These are phyloP conservation scores for Nothomitra cinnamomea DNA, from an alignment of 2,329 filamentous ascomycete species.

Conservation along the genomic window DNA sequence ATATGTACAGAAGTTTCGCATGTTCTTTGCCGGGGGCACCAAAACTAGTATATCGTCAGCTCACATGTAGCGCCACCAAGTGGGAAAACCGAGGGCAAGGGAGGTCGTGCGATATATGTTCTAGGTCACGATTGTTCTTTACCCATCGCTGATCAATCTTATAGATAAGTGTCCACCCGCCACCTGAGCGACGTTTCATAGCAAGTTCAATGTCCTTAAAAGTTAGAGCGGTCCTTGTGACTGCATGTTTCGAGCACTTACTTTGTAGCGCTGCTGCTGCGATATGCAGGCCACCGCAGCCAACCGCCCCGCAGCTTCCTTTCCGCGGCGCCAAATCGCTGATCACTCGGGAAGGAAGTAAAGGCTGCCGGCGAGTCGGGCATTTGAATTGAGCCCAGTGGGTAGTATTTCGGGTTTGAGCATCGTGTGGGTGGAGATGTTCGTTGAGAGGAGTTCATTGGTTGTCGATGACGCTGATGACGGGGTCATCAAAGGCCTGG, in stretches of 20 bases:
- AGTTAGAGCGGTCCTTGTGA: background rate
- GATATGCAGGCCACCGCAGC: too few species aligned
- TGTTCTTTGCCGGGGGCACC: constrained; percentile 4
- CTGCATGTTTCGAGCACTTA: background rate
- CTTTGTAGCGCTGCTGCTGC: too few species aligned
- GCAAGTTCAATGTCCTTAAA: constrained; percentile 4
- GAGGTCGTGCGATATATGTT: constrained; percentile 1
- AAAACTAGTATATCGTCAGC: constrained; percentile 2
- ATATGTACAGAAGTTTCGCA: constrained; percentile 4
- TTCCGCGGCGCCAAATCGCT: too few species aligned
- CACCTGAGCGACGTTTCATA: background rate
- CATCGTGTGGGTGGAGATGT: too few species aligned
- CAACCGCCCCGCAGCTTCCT: too few species aligned
- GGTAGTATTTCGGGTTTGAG: too few species aligned
- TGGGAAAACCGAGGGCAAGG: background rate
- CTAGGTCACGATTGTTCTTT: constrained; percentile 7
- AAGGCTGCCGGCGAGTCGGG: too few species aligned
- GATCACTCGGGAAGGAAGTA: too few species aligned
- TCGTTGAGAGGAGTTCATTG: too few species aligned
- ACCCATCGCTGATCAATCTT: constrained; percentile 8
- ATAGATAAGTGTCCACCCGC: constrained; percentile 6
- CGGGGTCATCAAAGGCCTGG: too few species aligned
- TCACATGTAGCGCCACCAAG: background rate
- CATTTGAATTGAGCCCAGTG: too few species aligned
- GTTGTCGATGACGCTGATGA: too few species aligned